Base-by-base conservation (phyloP, 2,329 filamentous ascomycete genomes). In the Pseudogymnoascus sp. region DNA sequence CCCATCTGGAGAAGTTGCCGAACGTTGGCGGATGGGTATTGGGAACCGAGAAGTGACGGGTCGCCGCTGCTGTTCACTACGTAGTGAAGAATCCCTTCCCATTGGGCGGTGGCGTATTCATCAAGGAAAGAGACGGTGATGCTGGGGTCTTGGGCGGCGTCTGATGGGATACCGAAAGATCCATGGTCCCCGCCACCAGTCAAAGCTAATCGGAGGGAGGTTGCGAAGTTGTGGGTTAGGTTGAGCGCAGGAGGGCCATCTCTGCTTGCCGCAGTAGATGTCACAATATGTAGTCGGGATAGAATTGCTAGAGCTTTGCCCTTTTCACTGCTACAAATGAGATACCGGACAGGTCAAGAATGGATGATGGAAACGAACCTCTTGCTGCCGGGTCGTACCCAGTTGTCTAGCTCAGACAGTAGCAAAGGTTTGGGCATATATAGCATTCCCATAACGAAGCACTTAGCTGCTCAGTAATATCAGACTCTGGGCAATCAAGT, bases 61-160 rank as follows among this genome's bases (percentile, higher is more conserved):
- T 74, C 71, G 1, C 83, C 85, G 7, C 89, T 87, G 63, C 84
- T 88, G 62, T 88, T 89, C 18, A 99, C 94, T 72, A 99, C 92
- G 71, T 91, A 99, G 73, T 97, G 94, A 57, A 99, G 75, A 28
- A 99, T 96, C 25, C 91, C 89, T 74, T 99, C 95, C 92, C 94
- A 99, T 71, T 96, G 92, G 68, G 83, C 84, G 60, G 90, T 84
- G 4, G 94, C 91, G 75, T 93, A 95, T 28, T 85, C 82, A 70
- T 99, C 94, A 62, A 99, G 81, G 67, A 89, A 90, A 1, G 82
- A 70, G 9, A 91, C 74, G 62, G 88, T 85, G 57, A 94, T 82
- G 57, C 84, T 81, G 61, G 80, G 77, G 39, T 84, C 81, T 35
- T 84, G 78, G 3, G 84, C 78, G 6, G 86, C 80, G 11, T 79